phyloP scores from a whole-genome alignment of 2,329 filamentous ascomycete species.

The Scytalidium sp. region DNA sequence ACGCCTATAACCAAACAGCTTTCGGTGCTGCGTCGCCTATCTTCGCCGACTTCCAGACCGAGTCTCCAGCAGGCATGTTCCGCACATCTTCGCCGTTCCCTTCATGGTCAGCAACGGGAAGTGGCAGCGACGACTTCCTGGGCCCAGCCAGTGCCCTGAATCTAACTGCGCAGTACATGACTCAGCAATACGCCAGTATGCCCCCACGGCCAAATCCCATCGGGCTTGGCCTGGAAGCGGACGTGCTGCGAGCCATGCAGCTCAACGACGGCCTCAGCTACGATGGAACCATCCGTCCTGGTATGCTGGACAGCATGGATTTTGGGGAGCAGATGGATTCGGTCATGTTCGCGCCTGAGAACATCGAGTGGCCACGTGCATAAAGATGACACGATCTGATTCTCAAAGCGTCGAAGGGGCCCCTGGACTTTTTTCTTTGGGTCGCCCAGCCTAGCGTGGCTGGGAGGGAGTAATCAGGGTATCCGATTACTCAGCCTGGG shows the following conservation, averaged over 20 bases:
- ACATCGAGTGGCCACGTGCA: not conserved
- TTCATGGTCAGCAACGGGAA: constrained; percentile 13
- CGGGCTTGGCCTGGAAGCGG: constrained; percentile 8
- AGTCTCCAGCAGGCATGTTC: constrained; percentile 18
- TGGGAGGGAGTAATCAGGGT: not conserved
- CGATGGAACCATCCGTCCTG: constrained; percentile 18
- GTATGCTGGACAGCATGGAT: constrained; percentile 14
- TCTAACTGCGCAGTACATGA: constrained; percentile 19
- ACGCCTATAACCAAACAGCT: constrained; percentile 11
- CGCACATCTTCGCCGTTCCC: constrained; percentile 19
- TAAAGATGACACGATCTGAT: not conserved
- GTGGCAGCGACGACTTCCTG: constrained; percentile 20
- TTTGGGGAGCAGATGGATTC: constrained; percentile 6
- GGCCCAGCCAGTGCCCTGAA: constrained; percentile 16
- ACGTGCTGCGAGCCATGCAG: constrained; percentile 17
- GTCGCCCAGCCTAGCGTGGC: not conserved
- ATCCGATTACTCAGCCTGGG: too few relatives aligned
- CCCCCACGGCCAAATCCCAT: constrained; percentile 5
- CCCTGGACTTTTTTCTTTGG: not conserved
- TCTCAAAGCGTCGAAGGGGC: too few relatives aligned
- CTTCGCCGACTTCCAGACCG: constrained; percentile 20
- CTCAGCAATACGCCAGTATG: constrained; percentile 11
- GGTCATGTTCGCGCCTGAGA: constrained; percentile 3
- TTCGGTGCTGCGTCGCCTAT: constrained; percentile 19
- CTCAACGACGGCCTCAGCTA: constrained; percentile 17